phyloP scores from a whole-genome alignment of 805 yeast species.

The Sugiyamaella floridensis region DNA sequence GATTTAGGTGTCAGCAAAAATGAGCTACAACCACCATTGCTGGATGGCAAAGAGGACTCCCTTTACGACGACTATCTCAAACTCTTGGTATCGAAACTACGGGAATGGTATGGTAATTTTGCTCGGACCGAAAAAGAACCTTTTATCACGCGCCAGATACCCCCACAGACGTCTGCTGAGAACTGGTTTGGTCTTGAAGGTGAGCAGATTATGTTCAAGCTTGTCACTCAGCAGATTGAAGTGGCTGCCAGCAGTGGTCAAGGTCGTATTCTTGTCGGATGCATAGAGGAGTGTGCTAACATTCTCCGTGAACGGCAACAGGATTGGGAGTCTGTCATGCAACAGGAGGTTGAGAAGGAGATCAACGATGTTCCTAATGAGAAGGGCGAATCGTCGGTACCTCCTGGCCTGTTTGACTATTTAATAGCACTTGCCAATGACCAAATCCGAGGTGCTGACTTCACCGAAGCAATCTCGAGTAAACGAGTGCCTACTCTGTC shows the following conservation, averaged over 20 bases:
- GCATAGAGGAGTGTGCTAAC: constrained; percentile 60
- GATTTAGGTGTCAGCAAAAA: constrained; percentile 36
- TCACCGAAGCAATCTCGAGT: constrained; percentile 61
- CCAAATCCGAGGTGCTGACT: constrained; percentile 64
- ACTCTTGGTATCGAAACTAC: constrained; percentile 64
- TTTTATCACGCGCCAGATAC: constrained; percentile 56
- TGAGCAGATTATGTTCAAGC: constrained; percentile 68
- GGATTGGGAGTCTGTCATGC: constrained; percentile 53
- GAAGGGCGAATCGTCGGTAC: constrained; percentile 37
- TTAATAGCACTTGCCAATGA: constrained; percentile 79
- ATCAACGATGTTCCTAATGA: constrained; percentile 31
- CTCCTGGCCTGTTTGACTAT: constrained; percentile 78
- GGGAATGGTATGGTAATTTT: constrained; percentile 76
- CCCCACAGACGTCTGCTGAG: constrained; percentile 63
- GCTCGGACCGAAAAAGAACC: constrained; percentile 57
- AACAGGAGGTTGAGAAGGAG: constrained; percentile 41
- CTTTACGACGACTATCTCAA: constrained; percentile 73
- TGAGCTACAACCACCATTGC: constrained; percentile 50
- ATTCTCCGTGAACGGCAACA: constrained; percentile 55
- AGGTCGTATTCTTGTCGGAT: constrained; percentile 71
- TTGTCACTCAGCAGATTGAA: constrained; percentile 84
- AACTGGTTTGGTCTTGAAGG: constrained; percentile 59
- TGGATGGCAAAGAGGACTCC: constrained; percentile 60
- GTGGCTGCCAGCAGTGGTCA: constrained; percentile 82
- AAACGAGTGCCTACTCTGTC: constrained; percentile 60